Percentiles rank a stretch among this genome's conserved stretches.
These are phyloP conservation scores for Byssothecium circinans DNA, from an alignment of 2,329 filamentous ascomycete genomes.

Conservation along the genomic window DNA sequence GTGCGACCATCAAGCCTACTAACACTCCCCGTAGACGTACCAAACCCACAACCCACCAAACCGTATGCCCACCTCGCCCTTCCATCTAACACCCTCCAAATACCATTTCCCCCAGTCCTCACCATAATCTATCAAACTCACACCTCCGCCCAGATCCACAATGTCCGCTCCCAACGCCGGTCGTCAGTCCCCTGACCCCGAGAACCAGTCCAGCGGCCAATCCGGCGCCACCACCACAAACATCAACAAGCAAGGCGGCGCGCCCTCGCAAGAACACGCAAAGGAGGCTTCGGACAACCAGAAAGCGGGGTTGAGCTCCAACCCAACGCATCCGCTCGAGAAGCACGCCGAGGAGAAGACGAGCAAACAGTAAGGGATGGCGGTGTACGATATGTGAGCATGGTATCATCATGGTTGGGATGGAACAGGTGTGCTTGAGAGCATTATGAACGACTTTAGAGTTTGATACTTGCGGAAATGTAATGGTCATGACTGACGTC, in stretches of 20 bases:
- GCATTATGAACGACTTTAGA: background rate
- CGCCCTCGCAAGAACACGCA: constrained; percentile 44
- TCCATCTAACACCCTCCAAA: constrained; percentile 2
- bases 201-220: constrained; percentile 67
- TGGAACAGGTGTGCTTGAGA: background rate
- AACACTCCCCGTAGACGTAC: background rate
- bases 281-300: constrained; percentile 56
- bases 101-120: background rate
- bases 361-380: constrained; percentile 49
- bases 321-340: constrained; percentile 67
- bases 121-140: constrained; percentile 16
- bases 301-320: constrained; percentile 54
- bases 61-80: background rate
- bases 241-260: constrained; percentile 56
- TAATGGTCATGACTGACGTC: background rate
- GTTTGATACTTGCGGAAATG: background rate
- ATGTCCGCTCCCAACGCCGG: constrained; percentile 70
- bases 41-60: constrained; percentile 3
- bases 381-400: background rate
- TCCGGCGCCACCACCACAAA: constrained; percentile 61
- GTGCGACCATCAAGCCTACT: background rate
- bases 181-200: constrained; percentile 76
- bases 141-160: constrained; percentile 35
- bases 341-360: constrained; percentile 64
- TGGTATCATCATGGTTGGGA: background rate